Evolutionary conservation across 2,329 filamentous ascomycete genomes (phyloP), one percentile per base, ranked within the genome.

Genomic region (Penicillium sp.): DNA sequence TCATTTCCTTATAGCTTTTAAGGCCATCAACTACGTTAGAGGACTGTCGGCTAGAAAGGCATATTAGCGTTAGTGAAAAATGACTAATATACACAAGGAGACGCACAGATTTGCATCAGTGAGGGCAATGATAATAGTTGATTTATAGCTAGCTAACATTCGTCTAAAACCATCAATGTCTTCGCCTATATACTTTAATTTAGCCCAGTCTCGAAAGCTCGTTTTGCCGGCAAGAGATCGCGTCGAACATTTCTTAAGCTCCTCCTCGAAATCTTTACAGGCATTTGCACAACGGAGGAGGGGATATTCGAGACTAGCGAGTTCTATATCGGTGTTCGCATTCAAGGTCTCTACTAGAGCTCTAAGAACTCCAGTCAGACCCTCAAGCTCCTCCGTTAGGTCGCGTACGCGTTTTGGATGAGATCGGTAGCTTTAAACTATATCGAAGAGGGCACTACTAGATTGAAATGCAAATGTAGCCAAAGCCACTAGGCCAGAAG

Each of bases 131-230:
- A 52, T 72, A 29, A 77, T 74, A 29, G 72, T 76, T 46, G 69
- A 63, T 56, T 76, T 78, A 55, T 79, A 79, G 40, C 70, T 68
- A 39, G 75, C 69, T 32, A 80, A 58, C 38, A 75, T 58, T 23
- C 69, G 60, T 38, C 66, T 69, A 52, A 79, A 79, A 47, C 68
- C 70, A 56, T 74, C 70, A 42, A 79, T 74, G 56, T 77, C 68
- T 41, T 77, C 71, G 29, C 73, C 75, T 69, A 78, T 76, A 49
- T 78, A 79, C 55, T 58, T 72, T 44, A 79, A 59, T 60, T 68
- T 75, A 5, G 75, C 72, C 77, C 74, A 79, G 59, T 78, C 77
- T 44, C 74, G 71, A 61, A 79, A 78, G 61, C 73, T 79, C 23
- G 69, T 67, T 50, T 70, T 65, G 55, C 58, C 62, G 32, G 58